Conservation (phyloP, 1,139 yeast species). For the Geotrichum candidum region DNA sequence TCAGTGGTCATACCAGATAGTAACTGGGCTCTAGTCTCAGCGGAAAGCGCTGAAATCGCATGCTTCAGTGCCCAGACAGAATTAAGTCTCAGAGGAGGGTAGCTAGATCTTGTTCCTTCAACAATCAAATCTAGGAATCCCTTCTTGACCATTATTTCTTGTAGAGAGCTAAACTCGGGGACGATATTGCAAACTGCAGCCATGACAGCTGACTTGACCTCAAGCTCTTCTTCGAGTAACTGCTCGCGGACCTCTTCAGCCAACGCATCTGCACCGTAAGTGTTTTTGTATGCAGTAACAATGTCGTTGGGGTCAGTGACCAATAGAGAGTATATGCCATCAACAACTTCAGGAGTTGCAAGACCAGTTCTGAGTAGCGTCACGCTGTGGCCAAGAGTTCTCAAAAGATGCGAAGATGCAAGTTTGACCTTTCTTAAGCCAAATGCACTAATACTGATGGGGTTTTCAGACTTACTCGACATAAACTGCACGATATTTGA, state of each 20-base stretch:
- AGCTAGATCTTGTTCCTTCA: conserved; percentile 32
- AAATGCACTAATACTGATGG: conserved; percentile 17
- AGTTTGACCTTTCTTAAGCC: conserved; percentile 29
- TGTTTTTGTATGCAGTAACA: conserved; percentile 9
- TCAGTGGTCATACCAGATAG: conserved; percentile 46
- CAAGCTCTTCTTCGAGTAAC: conserved; percentile 35
- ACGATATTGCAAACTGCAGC: conserved; percentile 72
- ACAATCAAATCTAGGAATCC: conserved; percentile 49
- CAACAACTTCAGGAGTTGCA: conserved; percentile 51
- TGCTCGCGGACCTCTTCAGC: conserved; percentile 26
- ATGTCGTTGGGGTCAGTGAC: conserved; percentile 23
- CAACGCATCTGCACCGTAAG: conserved; percentile 17
- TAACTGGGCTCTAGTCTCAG: conserved; percentile 31
- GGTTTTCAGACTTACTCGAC: conserved; percentile 19
- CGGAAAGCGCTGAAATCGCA: conserved; percentile 44
- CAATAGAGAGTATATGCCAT: conserved; percentile 42
- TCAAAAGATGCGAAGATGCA: conserved; percentile 50
- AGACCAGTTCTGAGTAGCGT: conserved; percentile 63
- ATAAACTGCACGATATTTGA: conserved; percentile 28
- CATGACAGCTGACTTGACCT: conserved; percentile 53
- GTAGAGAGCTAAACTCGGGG: conserved; percentile 72
- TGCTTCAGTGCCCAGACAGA: conserved; percentile 55
- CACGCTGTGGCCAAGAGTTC: conserved; percentile 73
- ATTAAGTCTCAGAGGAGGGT: conserved; percentile 41
- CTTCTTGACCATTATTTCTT: conserved; percentile 50